These are phyloP conservation scores for Trichoderma koningiopsis DNA, from an alignment of 2,329 filamentous ascomycete species.

Conservation along the genomic window DNA sequence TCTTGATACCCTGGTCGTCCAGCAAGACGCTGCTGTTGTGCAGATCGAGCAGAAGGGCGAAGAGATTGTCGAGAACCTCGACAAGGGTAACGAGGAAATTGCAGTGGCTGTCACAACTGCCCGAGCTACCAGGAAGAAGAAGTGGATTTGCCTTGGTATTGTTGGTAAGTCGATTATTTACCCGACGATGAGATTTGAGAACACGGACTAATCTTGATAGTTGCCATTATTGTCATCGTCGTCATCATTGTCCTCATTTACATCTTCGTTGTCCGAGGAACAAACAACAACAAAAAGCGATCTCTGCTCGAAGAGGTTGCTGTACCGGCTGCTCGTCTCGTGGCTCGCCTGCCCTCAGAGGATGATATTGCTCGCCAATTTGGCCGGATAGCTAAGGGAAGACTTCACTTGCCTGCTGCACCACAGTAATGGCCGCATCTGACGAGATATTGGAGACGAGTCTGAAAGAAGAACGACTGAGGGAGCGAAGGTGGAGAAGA, in stretches of 20 bases:
- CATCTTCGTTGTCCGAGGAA: slow-evolving; percentile 45
- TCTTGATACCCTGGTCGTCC: slow-evolving; percentile 79
- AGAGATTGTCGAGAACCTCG: slow-evolving; percentile 80
- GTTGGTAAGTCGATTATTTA: slow-evolving; percentile 49
- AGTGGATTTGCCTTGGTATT: slow-evolving; percentile 93
- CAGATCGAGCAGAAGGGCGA: slow-evolving; percentile 87
- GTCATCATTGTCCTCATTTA: slow-evolving; percentile 55
- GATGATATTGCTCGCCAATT: neutral
- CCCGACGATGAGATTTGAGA: neutral
- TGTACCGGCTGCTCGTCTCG: neutral
- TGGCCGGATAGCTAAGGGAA: slow-evolving; percentile 6
- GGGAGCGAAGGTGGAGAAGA: neutral
- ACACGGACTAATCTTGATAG: slow-evolving; percentile 41
- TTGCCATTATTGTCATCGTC: slow-evolving; percentile 56
- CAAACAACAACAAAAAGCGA: slow-evolving; percentile 37
- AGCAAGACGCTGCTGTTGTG: slow-evolving; percentile 79
- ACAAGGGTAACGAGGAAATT: slow-evolving; percentile 83
- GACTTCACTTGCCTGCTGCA: slow-evolving; percentile 17
- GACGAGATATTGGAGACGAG: neutral
- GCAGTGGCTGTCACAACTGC: slow-evolving; percentile 80
- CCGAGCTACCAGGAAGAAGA: slow-evolving; percentile 81
- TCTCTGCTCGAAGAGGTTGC: slow-evolving; percentile 32
- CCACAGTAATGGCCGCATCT: neutral
- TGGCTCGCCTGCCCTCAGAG: neutral
- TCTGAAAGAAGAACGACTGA: neutral